Conservation (phyloP, 371 early-diverging fungal species). For the Zopfochytrium polystomum region DNA sequence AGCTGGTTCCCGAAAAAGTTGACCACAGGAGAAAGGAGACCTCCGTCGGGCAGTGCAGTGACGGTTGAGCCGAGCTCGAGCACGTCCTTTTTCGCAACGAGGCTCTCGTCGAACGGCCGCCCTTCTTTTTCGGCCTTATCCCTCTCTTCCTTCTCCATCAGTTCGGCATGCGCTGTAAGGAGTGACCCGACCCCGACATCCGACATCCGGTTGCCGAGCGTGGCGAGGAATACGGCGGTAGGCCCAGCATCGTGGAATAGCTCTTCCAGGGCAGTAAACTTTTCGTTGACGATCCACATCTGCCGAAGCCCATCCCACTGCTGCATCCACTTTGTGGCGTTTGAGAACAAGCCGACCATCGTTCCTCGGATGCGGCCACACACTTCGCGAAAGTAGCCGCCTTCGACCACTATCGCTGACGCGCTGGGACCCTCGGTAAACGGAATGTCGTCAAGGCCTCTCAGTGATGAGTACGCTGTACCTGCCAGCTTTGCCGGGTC, state of each 20-base stretch:
- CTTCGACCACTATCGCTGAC: conserved; percentile 35
- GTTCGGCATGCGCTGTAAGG: conserved; percentile 7
- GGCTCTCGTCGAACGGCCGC: not conserved
- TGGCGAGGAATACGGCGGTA: conserved; percentile 21
- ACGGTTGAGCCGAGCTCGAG: conserved; percentile 39
- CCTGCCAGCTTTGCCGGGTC: conserved; percentile 37
- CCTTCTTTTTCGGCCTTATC: conserved; percentile 14
- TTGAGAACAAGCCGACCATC: conserved; percentile 41
- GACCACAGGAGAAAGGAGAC: conserved; percentile 26
- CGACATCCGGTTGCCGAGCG: conserved; percentile 20
- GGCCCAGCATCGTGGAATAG: conserved; percentile 25
- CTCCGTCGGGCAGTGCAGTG: conserved; percentile 21
- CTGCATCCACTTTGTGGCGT: conserved; percentile 39
- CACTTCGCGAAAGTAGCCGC: conserved; percentile 42
- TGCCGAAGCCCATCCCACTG: conserved; percentile 26
- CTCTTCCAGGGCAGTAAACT: conserved; percentile 23
- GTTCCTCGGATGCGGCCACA: conserved; percentile 44
- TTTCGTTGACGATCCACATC: conserved; percentile 44
- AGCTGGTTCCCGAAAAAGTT: conserved; percentile 34
- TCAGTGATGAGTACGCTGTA: conserved; percentile 27
- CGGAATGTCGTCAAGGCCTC: conserved; percentile 26
- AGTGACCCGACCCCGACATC: conserved; percentile 20
- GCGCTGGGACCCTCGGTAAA: conserved; percentile 32
- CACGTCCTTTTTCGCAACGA: conserved; percentile 1
- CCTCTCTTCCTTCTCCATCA: conserved; percentile 8